phyloP scores from a whole-genome alignment of 2,329 filamentous ascomycete species.

The Chaetomium sp. region DNA sequence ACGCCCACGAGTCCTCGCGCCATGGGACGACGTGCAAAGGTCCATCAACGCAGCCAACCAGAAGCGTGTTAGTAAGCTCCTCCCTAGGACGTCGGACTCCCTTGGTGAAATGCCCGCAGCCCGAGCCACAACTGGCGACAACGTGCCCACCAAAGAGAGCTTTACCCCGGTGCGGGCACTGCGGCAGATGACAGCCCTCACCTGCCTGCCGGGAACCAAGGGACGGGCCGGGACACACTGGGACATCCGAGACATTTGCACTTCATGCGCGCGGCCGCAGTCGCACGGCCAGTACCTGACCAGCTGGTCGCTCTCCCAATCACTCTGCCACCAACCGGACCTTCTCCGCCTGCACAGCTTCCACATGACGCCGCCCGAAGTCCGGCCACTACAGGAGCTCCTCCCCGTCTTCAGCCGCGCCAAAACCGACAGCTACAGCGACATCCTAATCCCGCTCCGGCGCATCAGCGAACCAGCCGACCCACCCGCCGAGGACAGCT shows the following conservation, averaged over 20 bases:
- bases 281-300: slow-evolving; percentile 67
- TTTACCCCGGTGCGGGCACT: slow-evolving; percentile 40
- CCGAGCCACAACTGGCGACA: slow-evolving; percentile 8
- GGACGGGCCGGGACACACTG: slow-evolving; percentile 62
- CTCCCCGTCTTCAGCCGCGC: slow-evolving; percentile 76
- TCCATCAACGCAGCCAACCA: slow-evolving; percentile 38
- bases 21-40: slow-evolving; percentile 62
- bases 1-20: slow-evolving; percentile 70
- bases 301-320: slow-evolving; percentile 65
- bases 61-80: slow-evolving; percentile 47
- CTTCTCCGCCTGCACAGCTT: slow-evolving; percentile 73
- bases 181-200: slow-evolving; percentile 43
- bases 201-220: slow-evolving; percentile 65
- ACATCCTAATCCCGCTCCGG: slow-evolving; percentile 72
- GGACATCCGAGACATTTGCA: slow-evolving; percentile 66
- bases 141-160: not conserved
- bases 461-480: slow-evolving; percentile 47
- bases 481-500: slow-evolving; percentile 53
- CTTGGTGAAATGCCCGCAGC: slow-evolving; percentile 22
- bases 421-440: slow-evolving; percentile 71
- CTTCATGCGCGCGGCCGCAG: slow-evolving; percentile 63
- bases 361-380: slow-evolving; percentile 64
- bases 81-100: slow-evolving; percentile 51
- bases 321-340: slow-evolving; percentile 78
- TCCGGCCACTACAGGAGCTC: slow-evolving; percentile 64